Percentiles rank a stretch among this genome's conserved stretches.
phyloP scores from a whole-genome alignment of 352 stramenopile species.

The Pythium apleroticum region DNA sequence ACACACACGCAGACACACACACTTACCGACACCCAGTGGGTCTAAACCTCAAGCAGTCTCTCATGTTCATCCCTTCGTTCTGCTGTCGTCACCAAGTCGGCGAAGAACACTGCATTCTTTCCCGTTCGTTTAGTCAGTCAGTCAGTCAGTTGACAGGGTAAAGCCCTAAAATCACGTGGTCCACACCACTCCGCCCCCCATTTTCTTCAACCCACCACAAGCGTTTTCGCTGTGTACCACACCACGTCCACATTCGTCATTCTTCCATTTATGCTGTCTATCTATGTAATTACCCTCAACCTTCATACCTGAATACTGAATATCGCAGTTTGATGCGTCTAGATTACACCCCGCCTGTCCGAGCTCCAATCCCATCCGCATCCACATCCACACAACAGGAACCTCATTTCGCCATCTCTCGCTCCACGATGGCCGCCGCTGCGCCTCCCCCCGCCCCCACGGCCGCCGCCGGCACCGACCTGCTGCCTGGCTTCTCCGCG shows the following conservation, averaged over 20 bases:
- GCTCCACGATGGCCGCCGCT: slow-evolving; percentile 22
- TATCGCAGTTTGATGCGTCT: slow-evolving; percentile 2
- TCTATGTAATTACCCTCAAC: neutral
- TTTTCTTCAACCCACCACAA: neutral
- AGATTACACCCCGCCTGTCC: neutral
- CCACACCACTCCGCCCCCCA: neutral
- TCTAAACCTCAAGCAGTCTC: neutral
- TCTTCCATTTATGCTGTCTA: neutral
- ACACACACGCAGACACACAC: neutral
- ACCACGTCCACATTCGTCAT: neutral
- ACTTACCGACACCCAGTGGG: too few relatives aligned
- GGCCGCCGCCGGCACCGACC: slow-evolving; percentile 28
- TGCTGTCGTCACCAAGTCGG: neutral
- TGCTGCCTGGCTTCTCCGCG: slow-evolving; percentile 55
- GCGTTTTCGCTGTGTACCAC: neutral
- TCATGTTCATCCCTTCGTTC: neutral
- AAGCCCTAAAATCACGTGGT: neutral
- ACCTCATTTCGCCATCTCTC: neutral
- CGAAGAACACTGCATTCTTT: too few relatives aligned
- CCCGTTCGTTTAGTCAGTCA: neutral
- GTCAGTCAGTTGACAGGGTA: neutral
- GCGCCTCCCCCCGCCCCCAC: slow-evolving; percentile 43
- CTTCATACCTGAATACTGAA: neutral
- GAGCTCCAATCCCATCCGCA: slow-evolving; percentile 15
- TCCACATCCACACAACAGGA: slow-evolving; percentile 8